phyloP scores from a whole-genome alignment of 225 moss, liverwort and hornwort species.

The Bryum argenteum region DNA sequence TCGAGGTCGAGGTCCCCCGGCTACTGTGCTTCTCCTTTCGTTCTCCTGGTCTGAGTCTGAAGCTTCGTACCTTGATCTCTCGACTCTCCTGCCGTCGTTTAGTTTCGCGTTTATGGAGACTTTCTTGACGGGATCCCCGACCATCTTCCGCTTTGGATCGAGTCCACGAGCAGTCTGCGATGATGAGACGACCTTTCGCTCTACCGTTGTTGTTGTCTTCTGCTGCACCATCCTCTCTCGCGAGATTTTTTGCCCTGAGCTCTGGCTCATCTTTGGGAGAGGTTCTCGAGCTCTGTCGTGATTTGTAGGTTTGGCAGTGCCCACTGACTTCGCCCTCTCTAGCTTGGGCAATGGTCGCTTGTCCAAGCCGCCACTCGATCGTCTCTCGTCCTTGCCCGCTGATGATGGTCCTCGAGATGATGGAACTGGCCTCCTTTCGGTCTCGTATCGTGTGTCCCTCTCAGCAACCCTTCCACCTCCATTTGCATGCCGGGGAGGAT shows the following conservation, averaged over 20 bases:
- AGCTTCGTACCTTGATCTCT: constrained; percentile 39
- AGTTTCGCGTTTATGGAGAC: constrained; percentile 38
- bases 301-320: constrained; percentile 42
- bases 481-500: constrained; percentile 21
- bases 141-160: constrained; percentile 46
- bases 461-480: constrained; percentile 38
- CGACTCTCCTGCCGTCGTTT: constrained; percentile 55
- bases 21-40: constrained; percentile 47
- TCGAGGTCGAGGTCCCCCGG: constrained; percentile 41
- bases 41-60: constrained; percentile 38
- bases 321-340: constrained; percentile 38
- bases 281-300: constrained; percentile 52
- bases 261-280: constrained; percentile 32
- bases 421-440: constrained; percentile 40
- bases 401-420: constrained; percentile 32
- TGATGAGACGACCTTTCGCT: constrained; percentile 29
- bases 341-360: constrained; percentile 26
- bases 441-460: constrained; percentile 33
- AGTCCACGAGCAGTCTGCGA: constrained; percentile 34
- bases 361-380: constrained; percentile 21
- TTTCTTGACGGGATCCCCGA: constrained; percentile 45
- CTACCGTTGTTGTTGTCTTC: constrained; percentile 18
- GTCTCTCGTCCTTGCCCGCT: constrained; percentile 38
- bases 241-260: constrained; percentile 34
- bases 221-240: constrained; percentile 48